A percentile compares a stretch with the other conserved stretches of the same genome.
phyloP scores from a whole-genome alignment of 441 rosid species.

The Kokia cookei region DNA sequence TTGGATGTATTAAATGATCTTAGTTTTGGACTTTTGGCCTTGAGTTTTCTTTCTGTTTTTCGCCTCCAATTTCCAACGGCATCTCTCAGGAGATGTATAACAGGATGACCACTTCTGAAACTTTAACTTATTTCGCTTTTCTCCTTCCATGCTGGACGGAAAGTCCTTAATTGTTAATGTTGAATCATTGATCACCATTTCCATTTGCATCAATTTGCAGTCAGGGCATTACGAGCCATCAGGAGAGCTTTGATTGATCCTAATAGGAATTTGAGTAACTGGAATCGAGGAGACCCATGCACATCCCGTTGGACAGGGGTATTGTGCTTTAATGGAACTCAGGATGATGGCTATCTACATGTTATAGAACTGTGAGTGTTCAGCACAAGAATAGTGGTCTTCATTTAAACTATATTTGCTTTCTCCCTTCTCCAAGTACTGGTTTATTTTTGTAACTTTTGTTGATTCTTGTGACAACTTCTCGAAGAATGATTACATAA shows the following conservation, averaged over 20 bases:
- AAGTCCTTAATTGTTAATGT: neutral
- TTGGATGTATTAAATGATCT: neutral
- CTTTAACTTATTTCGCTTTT: neutral
- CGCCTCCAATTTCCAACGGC: neutral
- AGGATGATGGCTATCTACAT: slow-evolving; percentile 72
- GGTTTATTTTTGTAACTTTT: neutral
- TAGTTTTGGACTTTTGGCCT: neutral
- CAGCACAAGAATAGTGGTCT: neutral
- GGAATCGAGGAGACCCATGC: slow-evolving; percentile 88
- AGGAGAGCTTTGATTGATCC: slow-evolving; percentile 52
- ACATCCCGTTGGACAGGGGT: slow-evolving; percentile 89
- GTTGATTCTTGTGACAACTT: neutral
- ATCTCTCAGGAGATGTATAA: neutral
- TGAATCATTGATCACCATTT: neutral
- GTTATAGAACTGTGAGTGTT: slow-evolving; percentile 64
- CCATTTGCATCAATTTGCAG: slow-evolving; percentile 33
- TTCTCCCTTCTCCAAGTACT: neutral
- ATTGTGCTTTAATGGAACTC: slow-evolving; percentile 47
- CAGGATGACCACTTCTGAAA: neutral
- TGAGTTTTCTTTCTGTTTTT: neutral
- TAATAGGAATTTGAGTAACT: slow-evolving; percentile 52
- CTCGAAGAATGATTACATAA: neutral
- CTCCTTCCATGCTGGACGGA: neutral
- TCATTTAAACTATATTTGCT: neutral
- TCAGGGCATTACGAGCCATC: slow-evolving; percentile 54